Evolutionary conservation across 805 yeast genomes (phyloP), one percentile per base, ranked within the genome.

Genomic region (Kazachstania taianensis): DNA sequence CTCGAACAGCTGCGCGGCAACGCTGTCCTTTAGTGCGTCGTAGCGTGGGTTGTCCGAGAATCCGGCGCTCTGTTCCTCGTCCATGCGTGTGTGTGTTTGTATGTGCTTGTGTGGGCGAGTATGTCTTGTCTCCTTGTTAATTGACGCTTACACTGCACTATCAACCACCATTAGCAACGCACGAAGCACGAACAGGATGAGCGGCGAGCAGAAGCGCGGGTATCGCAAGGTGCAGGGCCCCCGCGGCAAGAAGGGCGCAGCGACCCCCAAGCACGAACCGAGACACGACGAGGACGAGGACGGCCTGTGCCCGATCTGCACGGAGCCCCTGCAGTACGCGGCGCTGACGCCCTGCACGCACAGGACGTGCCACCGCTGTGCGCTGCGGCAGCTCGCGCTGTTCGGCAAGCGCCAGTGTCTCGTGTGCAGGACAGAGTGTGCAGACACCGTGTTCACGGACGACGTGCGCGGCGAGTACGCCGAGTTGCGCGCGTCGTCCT

Each of bases 311-410:
- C 61, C 86, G 16, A 82, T 92, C 39, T 92, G 99, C 63, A 92
- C 96, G 0, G 80, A 82, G 31, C 63, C 63, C 20, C 66, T 85
- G 19, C 45, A 48, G n/a, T 71, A 67, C 46, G 75, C 77, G 2
- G 84, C 94, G 0, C 50, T 81, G 7, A 72, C 92, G 2, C 82
- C 85, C 0, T 92, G 99, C 59, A 76, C 78, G 48, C 97, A 92
- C 54, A 70, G 66, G 23, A 75, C 86, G 0, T 92, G 99, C 57
- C 83, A 85, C 52, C 61, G 56, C 30, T 92, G 99, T 63, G 66
- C 84, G 0, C 72, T 89, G 44, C 69, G 96, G 44, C 86, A 85
- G 50, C 66, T 96, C 30, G 87, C 86, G 0, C 61, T 89, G 12
- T 86, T 81, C 59, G 68, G 72, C 17, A 84, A 82, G 58, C 69